Conservation (phyloP, 495 filamentous ascomycete genomes). For the Lasiosphaeria miniovina region DNA sequence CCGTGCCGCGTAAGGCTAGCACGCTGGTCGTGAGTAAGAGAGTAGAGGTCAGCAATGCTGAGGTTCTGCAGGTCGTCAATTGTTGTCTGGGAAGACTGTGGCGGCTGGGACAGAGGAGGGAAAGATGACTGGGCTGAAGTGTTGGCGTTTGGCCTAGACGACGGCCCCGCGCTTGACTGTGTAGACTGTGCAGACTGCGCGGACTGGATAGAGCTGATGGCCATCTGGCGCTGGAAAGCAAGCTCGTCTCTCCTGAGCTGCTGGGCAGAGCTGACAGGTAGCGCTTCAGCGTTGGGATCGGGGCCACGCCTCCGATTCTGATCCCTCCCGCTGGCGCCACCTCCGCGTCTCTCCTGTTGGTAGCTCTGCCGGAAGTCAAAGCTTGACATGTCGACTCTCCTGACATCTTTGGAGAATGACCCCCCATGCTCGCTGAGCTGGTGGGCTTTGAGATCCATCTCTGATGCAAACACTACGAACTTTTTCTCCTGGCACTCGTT, state of each 20-base stretch:
- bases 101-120: constrained; percentile 23
- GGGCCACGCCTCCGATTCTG: constrained; percentile 42
- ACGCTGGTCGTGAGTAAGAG: constrained; percentile 69
- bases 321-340: constrained; percentile 45
- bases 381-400: constrained; percentile 79
- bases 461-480: constrained; percentile 93
- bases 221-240: constrained; percentile 90
- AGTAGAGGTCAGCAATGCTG: constrained; percentile 38
- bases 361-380: constrained; percentile 79
- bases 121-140: constrained; percentile 53
- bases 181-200: constrained; percentile 30
- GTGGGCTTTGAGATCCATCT: constrained; percentile 78
- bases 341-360: constrained; percentile 58
- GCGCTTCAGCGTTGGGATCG: constrained; percentile 68
- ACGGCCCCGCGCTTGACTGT: constrained; percentile 1
- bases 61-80: constrained; percentile 38
- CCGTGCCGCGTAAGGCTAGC: constrained; percentile 71
- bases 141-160: constrained; percentile 65
- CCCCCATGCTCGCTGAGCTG: constrained; percentile 36
- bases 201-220: constrained; percentile 81
- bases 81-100: constrained; percentile 23
- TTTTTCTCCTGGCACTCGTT: constrained; percentile 92
- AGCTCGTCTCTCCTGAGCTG: constrained; percentile 82
- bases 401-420: constrained; percentile 61
- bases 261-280: constrained; percentile 76